A percentile compares a stretch with the other conserved stretches of the same genome.
Evolutionary conservation across 257 asterid species (phyloP).

Genomic region (Echium plantagineum): DNA sequence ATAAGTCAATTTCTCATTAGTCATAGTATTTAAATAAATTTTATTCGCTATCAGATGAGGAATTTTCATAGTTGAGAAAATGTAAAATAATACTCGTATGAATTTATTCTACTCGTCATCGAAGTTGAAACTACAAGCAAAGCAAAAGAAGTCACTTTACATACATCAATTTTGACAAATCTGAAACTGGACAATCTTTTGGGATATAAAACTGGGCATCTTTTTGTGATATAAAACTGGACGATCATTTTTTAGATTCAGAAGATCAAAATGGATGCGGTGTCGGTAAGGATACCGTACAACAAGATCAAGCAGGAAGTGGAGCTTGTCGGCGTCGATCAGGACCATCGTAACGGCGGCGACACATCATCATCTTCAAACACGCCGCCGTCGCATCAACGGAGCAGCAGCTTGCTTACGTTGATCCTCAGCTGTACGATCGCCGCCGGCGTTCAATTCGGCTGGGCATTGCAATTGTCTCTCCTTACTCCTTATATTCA

Average conservation of each 20-base stretch:
- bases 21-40: too few relatives aligned
- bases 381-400: conserved; percentile 15
- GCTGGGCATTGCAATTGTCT: conserved; percentile 98
- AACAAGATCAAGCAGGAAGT: conserved; percentile 69
- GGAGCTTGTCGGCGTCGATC: conserved; percentile 52
- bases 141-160: too few relatives aligned
- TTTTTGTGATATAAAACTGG: too few relatives aligned
- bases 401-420: conserved; percentile 38
- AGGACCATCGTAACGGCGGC: neutral
- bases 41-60: too few relatives aligned
- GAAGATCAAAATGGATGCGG: conserved; percentile 47
- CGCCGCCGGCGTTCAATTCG: conserved; percentile 99
- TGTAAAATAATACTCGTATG: too few relatives aligned
- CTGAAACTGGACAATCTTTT: too few relatives aligned
- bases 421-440: conserved; percentile 82
- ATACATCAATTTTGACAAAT: too few relatives aligned
- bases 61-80: too few relatives aligned
- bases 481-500: conserved; percentile 98
- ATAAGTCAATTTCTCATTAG: too few relatives aligned
- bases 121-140: too few relatives aligned
- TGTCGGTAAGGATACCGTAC: conserved; percentile 80
- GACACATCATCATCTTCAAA: neutral
- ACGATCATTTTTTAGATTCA: neutral
- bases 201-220: too few relatives aligned
- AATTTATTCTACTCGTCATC: too few relatives aligned